Conservation (phyloP, 2,329 filamentous ascomycete species). For the Rugonectria rugulosa region DNA sequence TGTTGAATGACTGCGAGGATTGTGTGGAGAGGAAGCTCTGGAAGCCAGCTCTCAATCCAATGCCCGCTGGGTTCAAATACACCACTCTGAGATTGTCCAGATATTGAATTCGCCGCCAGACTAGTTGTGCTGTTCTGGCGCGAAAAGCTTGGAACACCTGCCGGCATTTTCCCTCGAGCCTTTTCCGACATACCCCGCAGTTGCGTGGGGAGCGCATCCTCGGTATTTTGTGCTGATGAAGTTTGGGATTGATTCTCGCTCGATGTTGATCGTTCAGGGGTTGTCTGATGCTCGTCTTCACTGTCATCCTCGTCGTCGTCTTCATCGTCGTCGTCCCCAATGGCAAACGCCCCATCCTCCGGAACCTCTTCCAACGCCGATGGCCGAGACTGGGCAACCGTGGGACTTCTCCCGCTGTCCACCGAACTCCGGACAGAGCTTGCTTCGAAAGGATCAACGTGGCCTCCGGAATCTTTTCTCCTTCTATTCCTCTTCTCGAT, state of each 20-base stretch:
- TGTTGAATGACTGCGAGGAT: constrained; percentile 79
- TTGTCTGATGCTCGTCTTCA: constrained; percentile 62
- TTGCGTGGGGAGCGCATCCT: constrained; percentile 84
- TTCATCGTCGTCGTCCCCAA: constrained; percentile 83
- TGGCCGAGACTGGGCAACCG: constrained; percentile 33
- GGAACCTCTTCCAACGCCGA: constrained; percentile 44
- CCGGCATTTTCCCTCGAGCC: constrained; percentile 93
- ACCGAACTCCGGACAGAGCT: constrained; percentile 66
- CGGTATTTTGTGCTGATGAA: constrained; percentile 71
- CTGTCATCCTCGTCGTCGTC: constrained; percentile 66
- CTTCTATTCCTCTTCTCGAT: constrained; percentile 80
- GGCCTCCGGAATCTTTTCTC: constrained; percentile 67
- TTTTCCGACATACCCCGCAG: constrained; percentile 96
- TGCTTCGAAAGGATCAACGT: constrained; percentile 58
- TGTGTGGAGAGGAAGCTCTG: constrained; percentile 87
- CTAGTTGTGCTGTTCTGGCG: constrained; percentile 90
- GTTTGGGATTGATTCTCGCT: constrained; percentile 69
- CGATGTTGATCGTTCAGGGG: constrained; percentile 69
- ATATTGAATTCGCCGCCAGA: constrained; percentile 69
- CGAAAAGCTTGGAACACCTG: constrained; percentile 81
- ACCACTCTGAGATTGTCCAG: constrained; percentile 62
- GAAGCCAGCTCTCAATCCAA: constrained; percentile 96
- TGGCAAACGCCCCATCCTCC: constrained; percentile 83
- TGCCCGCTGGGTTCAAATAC: constrained; percentile 79
- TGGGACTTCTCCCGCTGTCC: constrained; percentile 73